A percentile compares a stretch with the other conserved stretches of the same genome.
phyloP scores from a whole-genome alignment of 1,139 yeast genomes.

The Protomyces lactucae-debilis region DNA sequence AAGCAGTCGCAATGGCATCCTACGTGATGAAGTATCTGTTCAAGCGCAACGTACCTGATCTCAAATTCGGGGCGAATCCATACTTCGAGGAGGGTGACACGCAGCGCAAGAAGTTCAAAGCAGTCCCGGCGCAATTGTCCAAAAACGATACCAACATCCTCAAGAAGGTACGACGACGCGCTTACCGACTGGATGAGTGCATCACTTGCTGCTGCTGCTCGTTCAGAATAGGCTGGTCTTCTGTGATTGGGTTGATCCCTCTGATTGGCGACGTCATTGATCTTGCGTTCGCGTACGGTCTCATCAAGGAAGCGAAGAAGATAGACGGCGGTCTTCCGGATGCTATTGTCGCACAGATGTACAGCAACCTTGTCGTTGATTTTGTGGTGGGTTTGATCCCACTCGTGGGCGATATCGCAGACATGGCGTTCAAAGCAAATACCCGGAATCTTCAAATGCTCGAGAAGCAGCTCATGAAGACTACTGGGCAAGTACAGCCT shows the following conservation, averaged over 20 bases:
- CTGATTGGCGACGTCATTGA: constrained; percentile 56
- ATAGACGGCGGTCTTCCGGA: constrained; percentile 51
- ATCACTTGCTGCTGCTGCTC: constrained; percentile 23
- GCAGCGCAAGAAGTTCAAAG: constrained; percentile 25
- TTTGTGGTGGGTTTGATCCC: constrained; percentile 69
- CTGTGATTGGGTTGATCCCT: constrained; percentile 70
- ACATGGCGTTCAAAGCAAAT: constrained; percentile 58
- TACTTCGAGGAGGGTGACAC: constrained; percentile 22
- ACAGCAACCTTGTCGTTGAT: constrained; percentile 61
- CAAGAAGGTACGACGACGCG: constrained; percentile 26
- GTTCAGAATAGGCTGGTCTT: constrained; percentile 52
- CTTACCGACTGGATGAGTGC: constrained; percentile 25
- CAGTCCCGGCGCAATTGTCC: constrained; percentile 27
- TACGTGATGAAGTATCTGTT: constrained; percentile 21
- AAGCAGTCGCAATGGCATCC: constrained; percentile 2
- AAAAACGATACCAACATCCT: constrained; percentile 29
- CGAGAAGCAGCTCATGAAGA: constrained; percentile 48
- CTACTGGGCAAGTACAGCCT: constrained; percentile 3
- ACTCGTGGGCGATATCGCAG: constrained; percentile 60
- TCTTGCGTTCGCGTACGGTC: constrained; percentile 47
- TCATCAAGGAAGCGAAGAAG: constrained; percentile 50
- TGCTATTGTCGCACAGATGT: constrained; percentile 49
- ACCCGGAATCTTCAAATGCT: constrained; percentile 63
- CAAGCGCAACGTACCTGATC: constrained; percentile 24
- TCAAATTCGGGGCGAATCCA: constrained; percentile 14